These are phyloP conservation scores for Megacollybia platyphylla DNA, from an alignment of 1,284 basidiomycete species.

Conservation along the genomic window DNA sequence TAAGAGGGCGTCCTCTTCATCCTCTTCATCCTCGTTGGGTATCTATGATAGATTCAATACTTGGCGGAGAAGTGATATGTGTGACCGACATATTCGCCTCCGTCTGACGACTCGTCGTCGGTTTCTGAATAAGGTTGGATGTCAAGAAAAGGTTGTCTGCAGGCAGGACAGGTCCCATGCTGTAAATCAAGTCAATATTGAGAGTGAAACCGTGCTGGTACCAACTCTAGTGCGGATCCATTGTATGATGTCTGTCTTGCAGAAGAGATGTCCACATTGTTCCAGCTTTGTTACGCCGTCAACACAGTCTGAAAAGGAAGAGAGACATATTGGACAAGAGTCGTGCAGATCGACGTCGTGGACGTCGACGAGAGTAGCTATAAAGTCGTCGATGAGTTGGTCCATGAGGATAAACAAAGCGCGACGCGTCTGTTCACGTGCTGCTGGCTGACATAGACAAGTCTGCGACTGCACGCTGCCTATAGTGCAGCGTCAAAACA, in stretches of 20 bases:
- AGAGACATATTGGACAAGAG: constrained; percentile 51
- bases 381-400: no score
- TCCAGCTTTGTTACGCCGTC: constrained; percentile 42
- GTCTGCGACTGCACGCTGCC: no score
- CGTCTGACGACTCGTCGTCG: constrained; percentile 54
- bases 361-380: no score
- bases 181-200: constrained; percentile 12
- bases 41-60: no score
- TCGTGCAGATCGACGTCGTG: constrained; percentile 14
- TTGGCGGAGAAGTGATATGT: no score
- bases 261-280: constrained; percentile 55
- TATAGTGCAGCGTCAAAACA: no score
- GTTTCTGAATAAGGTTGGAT: constrained; percentile 36
- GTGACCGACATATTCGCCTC: constrained; percentile 39
- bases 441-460: no score
- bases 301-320: constrained; percentile 23
- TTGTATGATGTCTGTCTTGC: constrained; percentile 45
- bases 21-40: constrained; percentile 8
- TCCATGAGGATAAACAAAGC: no score
- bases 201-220: constrained; percentile 4
- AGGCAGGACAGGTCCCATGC: constrained; percentile 65
- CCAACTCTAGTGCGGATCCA: constrained; percentile 50
- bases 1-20: constrained; percentile 25
- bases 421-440: no score
- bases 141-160: constrained; percentile 44